Conservation (phyloP, 2,329 filamentous ascomycete genomes). For the Penicillium oxalicum region DNA sequence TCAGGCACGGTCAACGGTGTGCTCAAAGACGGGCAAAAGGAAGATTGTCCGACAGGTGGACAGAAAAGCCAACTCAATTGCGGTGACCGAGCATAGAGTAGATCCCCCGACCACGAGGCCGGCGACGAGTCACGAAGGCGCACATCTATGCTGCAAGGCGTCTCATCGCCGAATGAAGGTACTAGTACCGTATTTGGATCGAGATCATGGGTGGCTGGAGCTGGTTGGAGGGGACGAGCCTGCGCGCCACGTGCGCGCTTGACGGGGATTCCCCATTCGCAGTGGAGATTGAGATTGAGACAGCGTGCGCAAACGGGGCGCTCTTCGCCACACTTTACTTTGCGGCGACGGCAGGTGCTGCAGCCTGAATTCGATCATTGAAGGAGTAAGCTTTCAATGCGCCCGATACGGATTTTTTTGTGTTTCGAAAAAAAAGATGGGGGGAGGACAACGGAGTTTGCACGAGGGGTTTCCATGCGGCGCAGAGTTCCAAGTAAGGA, state of each 20-base stretch:
- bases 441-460: background rate
- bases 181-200: slow-evolving; percentile 7
- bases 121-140: slow-evolving; percentile 13
- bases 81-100: slow-evolving; percentile 8
- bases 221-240: slow-evolving; percentile 25
- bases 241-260: slow-evolving; percentile 21
- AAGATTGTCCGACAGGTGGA: slow-evolving; percentile 9
- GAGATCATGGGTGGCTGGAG: slow-evolving; percentile 6
- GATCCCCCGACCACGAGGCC: slow-evolving; percentile 15
- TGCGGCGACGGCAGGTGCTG: slow-evolving; percentile 34
- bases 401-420: too few species aligned
- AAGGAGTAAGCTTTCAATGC: too few species aligned
- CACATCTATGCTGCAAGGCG: slow-evolving; percentile 8
- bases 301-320: slow-evolving; percentile 32
- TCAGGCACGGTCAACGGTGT: slow-evolving; percentile 17
- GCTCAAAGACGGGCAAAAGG: slow-evolving; percentile 22
- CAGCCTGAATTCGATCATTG: slow-evolving; percentile 23
- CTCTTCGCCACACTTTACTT: slow-evolving; percentile 34
- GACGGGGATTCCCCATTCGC: slow-evolving; percentile 32
- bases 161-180: slow-evolving; percentile 5
- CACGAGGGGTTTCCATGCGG: background rate
- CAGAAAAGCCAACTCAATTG: slow-evolving; percentile 10
- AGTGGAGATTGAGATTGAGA: slow-evolving; percentile 24
- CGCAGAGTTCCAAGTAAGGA: background rate
- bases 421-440: background rate